phyloP scores from a whole-genome alignment of 2,329 filamentous ascomycete genomes.

The Blastomyces parvus region DNA sequence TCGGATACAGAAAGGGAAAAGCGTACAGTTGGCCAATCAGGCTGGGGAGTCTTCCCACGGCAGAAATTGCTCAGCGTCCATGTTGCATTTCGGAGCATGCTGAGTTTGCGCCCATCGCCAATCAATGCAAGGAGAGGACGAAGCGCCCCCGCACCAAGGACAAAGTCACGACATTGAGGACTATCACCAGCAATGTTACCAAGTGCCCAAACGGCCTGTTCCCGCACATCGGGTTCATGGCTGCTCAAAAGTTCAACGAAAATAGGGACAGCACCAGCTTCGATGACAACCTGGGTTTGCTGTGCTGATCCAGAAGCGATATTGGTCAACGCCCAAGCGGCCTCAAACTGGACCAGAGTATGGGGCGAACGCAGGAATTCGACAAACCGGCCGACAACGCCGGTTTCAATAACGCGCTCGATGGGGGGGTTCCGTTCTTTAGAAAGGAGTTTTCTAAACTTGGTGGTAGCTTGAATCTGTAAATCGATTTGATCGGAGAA shows the following conservation, averaged over 20 bases:
- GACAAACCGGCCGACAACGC: slow-evolving; percentile 93
- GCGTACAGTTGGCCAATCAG: slow-evolving; percentile 90
- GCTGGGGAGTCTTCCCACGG: slow-evolving; percentile 97
- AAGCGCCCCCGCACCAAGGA: slow-evolving; percentile 80
- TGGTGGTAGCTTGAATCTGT: slow-evolving; percentile 95
- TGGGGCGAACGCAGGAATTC: slow-evolving; percentile 97
- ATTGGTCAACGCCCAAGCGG: slow-evolving; percentile 97
- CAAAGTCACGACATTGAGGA: slow-evolving; percentile 93
- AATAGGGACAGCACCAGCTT: slow-evolving; percentile 94
- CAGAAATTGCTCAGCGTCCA: slow-evolving; percentile 99
- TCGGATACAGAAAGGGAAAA: neutral
- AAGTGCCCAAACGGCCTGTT: slow-evolving; percentile 96
- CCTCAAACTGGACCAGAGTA: slow-evolving; percentile 97
- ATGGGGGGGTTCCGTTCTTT: slow-evolving; percentile 99
- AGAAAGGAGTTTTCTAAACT: slow-evolving; percentile 94
- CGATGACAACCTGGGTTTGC: slow-evolving; percentile 97
- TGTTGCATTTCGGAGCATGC: slow-evolving; percentile 97
- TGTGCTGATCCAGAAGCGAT: slow-evolving; percentile 95
- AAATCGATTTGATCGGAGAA: slow-evolving; percentile 98
- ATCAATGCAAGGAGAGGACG: slow-evolving; percentile 82
- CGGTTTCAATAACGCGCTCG: slow-evolving; percentile 98
- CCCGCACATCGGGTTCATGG: slow-evolving; percentile 92
- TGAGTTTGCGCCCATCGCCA: slow-evolving; percentile 95
- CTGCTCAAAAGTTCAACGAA: slow-evolving; percentile 94
- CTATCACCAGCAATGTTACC: slow-evolving; percentile 99